Conservation (phyloP, 75 land plant species). For the Picea glauca region DNA sequence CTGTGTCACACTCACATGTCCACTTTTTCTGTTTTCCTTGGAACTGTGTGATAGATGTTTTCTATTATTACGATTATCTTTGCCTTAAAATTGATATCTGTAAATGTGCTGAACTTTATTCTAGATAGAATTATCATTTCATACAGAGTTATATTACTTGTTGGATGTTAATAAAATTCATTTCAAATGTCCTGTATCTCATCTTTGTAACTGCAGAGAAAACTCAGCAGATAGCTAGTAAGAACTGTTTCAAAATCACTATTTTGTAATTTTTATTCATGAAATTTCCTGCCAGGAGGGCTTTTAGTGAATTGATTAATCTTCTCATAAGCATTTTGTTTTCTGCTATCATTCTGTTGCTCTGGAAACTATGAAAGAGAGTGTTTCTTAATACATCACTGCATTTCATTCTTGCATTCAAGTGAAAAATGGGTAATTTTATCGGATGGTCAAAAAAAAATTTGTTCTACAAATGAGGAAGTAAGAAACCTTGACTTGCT, state of each 20-base stretch:
- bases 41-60: too few relatives aligned
- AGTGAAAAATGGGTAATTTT: not conserved
- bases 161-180: too few relatives aligned
- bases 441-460: not conserved
- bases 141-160: too few relatives aligned
- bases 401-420: not conserved
- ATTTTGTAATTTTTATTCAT: not conserved
- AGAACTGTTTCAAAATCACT: not conserved
- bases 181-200: too few relatives aligned
- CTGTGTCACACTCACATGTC: too few relatives aligned
- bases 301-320: not conserved
- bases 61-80: too few relatives aligned
- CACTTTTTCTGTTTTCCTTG: too few relatives aligned
- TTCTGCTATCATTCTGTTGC: not conserved
- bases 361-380: not conserved
- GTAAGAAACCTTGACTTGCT: not conserved
- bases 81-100: too few relatives aligned
- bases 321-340: not conserved
- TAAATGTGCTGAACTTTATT: too few relatives aligned
- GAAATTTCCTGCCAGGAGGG: not conserved
- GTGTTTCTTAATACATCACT: not conserved
- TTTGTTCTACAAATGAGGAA: not conserved
- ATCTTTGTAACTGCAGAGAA: not conserved
- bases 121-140: too few relatives aligned
- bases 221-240: not conserved